Conservation (phyloP, 495 filamentous ascomycete species). For the Neurospora sublineolata region DNA sequence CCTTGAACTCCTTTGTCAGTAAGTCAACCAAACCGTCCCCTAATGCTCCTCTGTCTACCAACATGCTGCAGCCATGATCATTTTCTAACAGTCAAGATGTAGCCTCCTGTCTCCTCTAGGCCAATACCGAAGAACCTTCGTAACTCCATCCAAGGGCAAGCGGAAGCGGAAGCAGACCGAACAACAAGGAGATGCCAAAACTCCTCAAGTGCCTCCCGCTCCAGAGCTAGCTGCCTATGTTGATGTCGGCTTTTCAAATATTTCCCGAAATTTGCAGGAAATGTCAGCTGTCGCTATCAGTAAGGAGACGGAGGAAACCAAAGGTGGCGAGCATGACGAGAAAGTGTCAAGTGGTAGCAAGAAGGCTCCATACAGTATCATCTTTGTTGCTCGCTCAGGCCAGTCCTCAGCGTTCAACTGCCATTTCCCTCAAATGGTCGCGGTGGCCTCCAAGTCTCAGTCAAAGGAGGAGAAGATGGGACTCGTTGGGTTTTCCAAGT, state of each 20-base stretch:
- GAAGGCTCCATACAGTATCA: conserved; percentile 13
- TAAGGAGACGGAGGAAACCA: neutral
- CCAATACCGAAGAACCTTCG: conserved; percentile 35
- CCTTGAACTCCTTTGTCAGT: conserved; percentile 45
- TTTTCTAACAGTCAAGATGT: neutral
- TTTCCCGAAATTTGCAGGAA: conserved; percentile 42
- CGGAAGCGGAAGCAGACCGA: conserved; percentile 27
- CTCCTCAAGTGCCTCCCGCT: conserved; percentile 17
- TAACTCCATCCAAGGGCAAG: conserved; percentile 42
- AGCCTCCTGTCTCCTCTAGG: conserved; percentile 50
- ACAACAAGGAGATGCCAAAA: conserved; percentile 2
- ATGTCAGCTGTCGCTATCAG: conserved; percentile 14
- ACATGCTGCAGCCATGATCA: neutral
- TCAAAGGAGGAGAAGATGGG: conserved; percentile 28
- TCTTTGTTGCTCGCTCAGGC: conserved; percentile 43
- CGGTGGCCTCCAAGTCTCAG: conserved; percentile 36
- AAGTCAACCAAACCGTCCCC: conserved; percentile 9
- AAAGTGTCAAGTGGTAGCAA: neutral
- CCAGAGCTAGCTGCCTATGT: conserved; percentile 42
- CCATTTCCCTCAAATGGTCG: conserved; percentile 49
- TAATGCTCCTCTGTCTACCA: neutral
- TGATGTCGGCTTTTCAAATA: conserved; percentile 46
- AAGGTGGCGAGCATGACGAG: neutral
- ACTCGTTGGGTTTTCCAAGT: conserved; percentile 44
- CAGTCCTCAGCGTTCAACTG: conserved; percentile 40